phyloP scores from a whole-genome alignment of 148 eudicot genomes.

The Spergularia bocconei region DNA sequence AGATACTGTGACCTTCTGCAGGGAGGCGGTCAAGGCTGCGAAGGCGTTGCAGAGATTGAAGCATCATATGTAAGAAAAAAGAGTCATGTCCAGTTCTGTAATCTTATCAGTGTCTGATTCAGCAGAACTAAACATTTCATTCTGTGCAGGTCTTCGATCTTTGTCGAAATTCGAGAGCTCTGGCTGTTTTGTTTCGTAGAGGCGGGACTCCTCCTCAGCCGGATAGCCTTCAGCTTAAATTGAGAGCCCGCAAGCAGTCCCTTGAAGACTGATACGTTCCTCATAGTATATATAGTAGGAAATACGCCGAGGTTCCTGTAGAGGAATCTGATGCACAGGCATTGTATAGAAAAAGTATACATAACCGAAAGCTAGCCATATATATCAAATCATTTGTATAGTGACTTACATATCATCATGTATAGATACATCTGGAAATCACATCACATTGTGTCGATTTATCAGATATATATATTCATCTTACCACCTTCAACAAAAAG shows the following conservation, averaged over 20 bases:
- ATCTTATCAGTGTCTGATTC: not conserved
- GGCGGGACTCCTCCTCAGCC: slow-evolving; percentile 55
- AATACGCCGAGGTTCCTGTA: not conserved
- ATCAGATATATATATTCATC: slow-evolving; percentile 13
- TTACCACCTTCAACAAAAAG: not conserved
- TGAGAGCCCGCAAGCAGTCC: slow-evolving; percentile 80
- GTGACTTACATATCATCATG: slow-evolving; percentile 17
- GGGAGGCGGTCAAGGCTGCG: slow-evolving; percentile 93
- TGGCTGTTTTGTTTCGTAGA: slow-evolving; percentile 85
- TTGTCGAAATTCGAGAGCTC: slow-evolving; percentile 70
- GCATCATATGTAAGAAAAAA: slow-evolving; percentile 74
- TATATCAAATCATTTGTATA: not conserved
- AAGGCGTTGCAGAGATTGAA: slow-evolving; percentile 94
- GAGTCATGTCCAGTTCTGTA: not conserved
- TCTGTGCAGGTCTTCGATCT: slow-evolving; percentile 80
- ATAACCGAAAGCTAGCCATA: slow-evolving; percentile 13
- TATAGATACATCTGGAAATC: slow-evolving; percentile 17
- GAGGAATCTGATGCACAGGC: not conserved
- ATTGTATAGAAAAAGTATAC: slow-evolving; percentile 19
- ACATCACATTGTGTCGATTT: not conserved
- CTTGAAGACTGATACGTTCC: slow-evolving; percentile 72
- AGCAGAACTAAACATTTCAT: not conserved
- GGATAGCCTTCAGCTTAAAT: slow-evolving; percentile 76
- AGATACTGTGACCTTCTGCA: slow-evolving; percentile 80
- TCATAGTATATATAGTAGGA: slow-evolving; percentile 12